phyloP scores from a whole-genome alignment of 768 basidiomycete species.

The Psilocybe azurescens region DNA sequence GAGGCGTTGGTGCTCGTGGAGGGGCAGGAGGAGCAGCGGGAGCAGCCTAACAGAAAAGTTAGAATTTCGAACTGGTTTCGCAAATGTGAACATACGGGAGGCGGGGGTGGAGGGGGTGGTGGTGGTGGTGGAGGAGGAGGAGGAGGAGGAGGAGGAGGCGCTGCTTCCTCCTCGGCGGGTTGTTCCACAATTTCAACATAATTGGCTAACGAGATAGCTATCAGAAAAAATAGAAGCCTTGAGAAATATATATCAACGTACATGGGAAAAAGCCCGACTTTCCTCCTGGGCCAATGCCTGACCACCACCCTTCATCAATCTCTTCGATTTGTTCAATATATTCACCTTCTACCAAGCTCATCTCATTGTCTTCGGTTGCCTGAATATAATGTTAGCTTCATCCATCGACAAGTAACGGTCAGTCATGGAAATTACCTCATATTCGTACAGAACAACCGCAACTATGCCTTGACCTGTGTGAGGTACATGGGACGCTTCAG shows the following conservation, averaged over 20 bases:
- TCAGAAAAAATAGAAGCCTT: neutral
- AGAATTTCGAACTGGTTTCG: neutral
- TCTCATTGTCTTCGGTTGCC: constrained; percentile 89
- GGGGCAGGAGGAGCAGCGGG: constrained; percentile 51
- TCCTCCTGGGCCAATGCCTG: constrained; percentile 71
- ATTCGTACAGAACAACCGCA: constrained; percentile 82
- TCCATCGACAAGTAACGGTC: neutral
- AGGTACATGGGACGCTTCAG: constrained; percentile 43
- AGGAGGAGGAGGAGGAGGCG: constrained; percentile 47
- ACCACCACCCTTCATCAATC: constrained; percentile 94
- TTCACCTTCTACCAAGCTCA: constrained; percentile 81
- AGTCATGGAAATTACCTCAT: constrained; percentile 53
- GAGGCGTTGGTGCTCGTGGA: constrained; percentile 54
- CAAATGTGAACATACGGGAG: constrained; percentile 39
- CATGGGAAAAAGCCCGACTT: constrained; percentile 88
- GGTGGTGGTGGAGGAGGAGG: constrained; percentile 64
- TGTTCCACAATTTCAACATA: constrained; percentile 81
- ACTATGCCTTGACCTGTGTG: constrained; percentile 54
- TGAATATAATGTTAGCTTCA: constrained; percentile 27
- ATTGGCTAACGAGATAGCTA: constrained; percentile 58
- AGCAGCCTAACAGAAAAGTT: constrained; percentile 34
- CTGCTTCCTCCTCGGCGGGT: constrained; percentile 42
- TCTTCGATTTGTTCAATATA: constrained; percentile 83
- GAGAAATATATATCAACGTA: constrained; percentile 35
- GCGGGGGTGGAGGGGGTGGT: constrained; percentile 58